Base-by-base conservation (phyloP, 345 rosid genomes). In the Ceriops decandra region DNA sequence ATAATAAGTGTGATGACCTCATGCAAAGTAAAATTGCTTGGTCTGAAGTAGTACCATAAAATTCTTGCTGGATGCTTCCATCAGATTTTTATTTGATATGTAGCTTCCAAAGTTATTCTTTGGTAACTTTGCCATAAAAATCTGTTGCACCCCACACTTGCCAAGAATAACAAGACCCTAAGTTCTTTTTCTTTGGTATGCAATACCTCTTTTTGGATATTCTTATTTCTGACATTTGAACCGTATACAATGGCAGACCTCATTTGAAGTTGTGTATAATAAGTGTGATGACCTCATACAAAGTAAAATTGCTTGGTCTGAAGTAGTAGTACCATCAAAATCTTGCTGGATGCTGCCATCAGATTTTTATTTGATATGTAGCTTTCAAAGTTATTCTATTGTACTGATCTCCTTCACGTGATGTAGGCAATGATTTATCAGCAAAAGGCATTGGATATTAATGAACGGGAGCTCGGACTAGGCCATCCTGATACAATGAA, bases 351-450 rank as follows among this genome's bases (percentile, higher is more conserved):
- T 70, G 51, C 56, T 33, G n/a, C 3, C 26, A 22, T 32, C 5
- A 38, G 24, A 30, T 36, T 33, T 47, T 36, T 56, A 22, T 56
- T 17, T 47, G 38, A 26, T 47, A 46, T 24, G 26, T 62, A 42
- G 11, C 68, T 51, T 69, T 47, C 61, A 21, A 58, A 42, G 15
- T 42, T 42, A 42, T 42, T 42, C 16, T 42, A 13, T 42, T 52
- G 9, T 65, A 47, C 69, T 81, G 31, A 72, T 66, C 32, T 68
- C 59, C 22, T 77, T 76, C 69, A 63, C 66, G 67, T 57, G 77
- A 38, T 77, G 19, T 72, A 95, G 80, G 80, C 80, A 51, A 77
- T 76, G 52, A 77, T 77, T 68, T 77, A 77, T 68, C 80, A 77
- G 63, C 76, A 77, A 60, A 77, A 68, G 46, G 80, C 80, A 10